Evolutionary conservation across 1,139 yeast species (phyloP).

Genomic region (Hemisphaericaspora subhashii): DNA sequence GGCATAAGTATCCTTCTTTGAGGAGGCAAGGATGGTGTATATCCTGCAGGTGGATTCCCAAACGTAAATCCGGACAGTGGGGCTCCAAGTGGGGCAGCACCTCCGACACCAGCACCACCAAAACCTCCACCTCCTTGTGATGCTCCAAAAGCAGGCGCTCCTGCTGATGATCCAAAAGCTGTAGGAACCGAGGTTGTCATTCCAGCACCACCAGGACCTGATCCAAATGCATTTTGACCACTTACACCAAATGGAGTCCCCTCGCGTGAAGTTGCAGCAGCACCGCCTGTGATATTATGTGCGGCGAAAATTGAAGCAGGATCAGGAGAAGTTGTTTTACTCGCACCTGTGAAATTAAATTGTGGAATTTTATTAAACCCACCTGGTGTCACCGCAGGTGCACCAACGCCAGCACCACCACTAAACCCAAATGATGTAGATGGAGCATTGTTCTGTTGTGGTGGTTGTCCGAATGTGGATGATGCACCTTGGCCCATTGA

Average conservation of each 20-base stretch:
- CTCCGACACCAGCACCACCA: not conserved
- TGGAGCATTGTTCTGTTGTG: not conserved
- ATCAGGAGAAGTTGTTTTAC: slow-evolving; percentile 27
- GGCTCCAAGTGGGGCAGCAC: slow-evolving; percentile 1
- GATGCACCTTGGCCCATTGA: not conserved
- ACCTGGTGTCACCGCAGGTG: slow-evolving; percentile 2
- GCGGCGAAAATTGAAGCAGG: slow-evolving; percentile 25
- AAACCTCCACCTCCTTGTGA: not conserved
- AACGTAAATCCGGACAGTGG: not conserved
- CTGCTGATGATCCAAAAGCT: not conserved
- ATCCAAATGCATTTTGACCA: slow-evolving; percentile 1
- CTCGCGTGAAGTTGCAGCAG: slow-evolving; percentile 7
- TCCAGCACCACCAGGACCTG: slow-evolving; percentile 1
- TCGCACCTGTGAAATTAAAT: slow-evolving; percentile 20
- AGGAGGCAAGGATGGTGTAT: slow-evolving; percentile 17
- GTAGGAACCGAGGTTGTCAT: not conserved
- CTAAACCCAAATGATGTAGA: slow-evolving; percentile 4
- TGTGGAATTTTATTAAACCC: slow-evolving; percentile 13
- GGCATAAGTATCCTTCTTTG: too few relatives aligned
- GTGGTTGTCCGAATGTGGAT: slow-evolving; percentile 4
- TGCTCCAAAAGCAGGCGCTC: not conserved
- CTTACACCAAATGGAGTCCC: slow-evolving; percentile 12
- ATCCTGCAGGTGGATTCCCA: slow-evolving; percentile 5
- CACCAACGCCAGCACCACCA: not conserved
- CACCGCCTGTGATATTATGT: slow-evolving; percentile 8